Evolutionary conservation across 176 grass and related monocot species (phyloP).

Genomic region (Tillandsia fasciculata): DNA sequence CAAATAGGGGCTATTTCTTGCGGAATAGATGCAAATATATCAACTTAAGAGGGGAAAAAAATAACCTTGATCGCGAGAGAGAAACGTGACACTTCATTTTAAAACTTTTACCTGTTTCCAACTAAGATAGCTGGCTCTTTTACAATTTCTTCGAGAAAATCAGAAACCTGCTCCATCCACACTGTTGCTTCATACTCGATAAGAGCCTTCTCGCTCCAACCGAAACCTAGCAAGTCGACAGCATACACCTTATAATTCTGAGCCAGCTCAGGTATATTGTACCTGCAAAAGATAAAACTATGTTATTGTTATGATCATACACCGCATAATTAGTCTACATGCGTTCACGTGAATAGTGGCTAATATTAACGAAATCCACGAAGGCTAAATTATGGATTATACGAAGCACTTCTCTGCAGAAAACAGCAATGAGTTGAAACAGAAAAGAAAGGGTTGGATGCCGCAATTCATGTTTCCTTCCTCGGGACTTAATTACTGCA

Average conservation of each 20-base stretch:
- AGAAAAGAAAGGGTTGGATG: too few relatives aligned
- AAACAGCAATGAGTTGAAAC: too few relatives aligned
- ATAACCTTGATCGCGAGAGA: too few relatives aligned
- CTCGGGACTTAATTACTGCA: too few relatives aligned
- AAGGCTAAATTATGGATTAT: too few relatives aligned
- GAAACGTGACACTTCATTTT: too few relatives aligned
- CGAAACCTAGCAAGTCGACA: conserved; percentile 87
- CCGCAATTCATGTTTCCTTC: too few relatives aligned
- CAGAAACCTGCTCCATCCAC: conserved; percentile 90
- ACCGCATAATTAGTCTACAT: background rate
- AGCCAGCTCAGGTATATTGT: conserved; percentile 90
- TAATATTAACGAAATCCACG: too few relatives aligned
- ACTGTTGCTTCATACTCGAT: conserved; percentile 84
- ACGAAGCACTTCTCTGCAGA: too few relatives aligned
- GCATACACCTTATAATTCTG: conserved; percentile 97
- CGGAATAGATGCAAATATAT: too few relatives aligned
- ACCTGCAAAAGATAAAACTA: conserved; percentile 36
- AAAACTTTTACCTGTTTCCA: conserved; percentile 59
- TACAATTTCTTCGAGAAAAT: conserved; percentile 88
- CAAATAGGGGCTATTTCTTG: too few relatives aligned
- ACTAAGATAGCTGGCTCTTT: conserved; percentile 73
- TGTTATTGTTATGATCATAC: background rate
- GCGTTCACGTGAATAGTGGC: background rate
- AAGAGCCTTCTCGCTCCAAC: conserved; percentile 93
- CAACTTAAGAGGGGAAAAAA: too few relatives aligned